Conservation (phyloP, 805 yeast genomes). For the Candida golubevii region DNA sequence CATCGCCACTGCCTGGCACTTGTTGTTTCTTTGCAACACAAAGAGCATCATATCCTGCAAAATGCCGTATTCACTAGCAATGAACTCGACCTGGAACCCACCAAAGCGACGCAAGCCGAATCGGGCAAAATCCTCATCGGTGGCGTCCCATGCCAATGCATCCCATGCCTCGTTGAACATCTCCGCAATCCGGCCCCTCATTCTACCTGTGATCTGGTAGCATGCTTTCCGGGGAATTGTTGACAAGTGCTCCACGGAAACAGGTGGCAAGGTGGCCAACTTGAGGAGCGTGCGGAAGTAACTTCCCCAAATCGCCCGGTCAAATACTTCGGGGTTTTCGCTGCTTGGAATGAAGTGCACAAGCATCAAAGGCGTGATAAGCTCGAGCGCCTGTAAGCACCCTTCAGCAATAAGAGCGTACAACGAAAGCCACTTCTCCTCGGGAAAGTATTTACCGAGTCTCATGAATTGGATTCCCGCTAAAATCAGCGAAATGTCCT, state of each 20-base stretch:
- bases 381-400: slow-evolving; percentile 49
- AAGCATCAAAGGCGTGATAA: slow-evolving; percentile 48
- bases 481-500: slow-evolving; percentile 39
- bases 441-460: slow-evolving; percentile 59
- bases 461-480: slow-evolving; percentile 49
- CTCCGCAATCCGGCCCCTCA: slow-evolving; percentile 55
- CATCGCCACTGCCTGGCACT: slow-evolving; percentile 59
- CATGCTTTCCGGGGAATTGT: slow-evolving; percentile 73
- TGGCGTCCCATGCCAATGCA: slow-evolving; percentile 59
- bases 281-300: slow-evolving; percentile 55
- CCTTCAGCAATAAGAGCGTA: slow-evolving; percentile 56
- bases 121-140: slow-evolving; percentile 48
- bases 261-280: slow-evolving; percentile 62
- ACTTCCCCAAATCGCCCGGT: slow-evolving; percentile 63
- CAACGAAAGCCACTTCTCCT: slow-evolving; percentile 68
- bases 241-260: slow-evolving; percentile 64
- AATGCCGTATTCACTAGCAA: slow-evolving; percentile 53
- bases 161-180: slow-evolving; percentile 69
- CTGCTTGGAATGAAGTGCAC: slow-evolving; percentile 49
- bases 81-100: slow-evolving; percentile 66
- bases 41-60: slow-evolving; percentile 61
- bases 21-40: slow-evolving; percentile 61
- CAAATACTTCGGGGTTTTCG: slow-evolving; percentile 49
- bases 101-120: slow-evolving; percentile 62
- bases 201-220: slow-evolving; percentile 54